Evolutionary conservation across 495 filamentous ascomycete species (phyloP).

Genomic region (Penicillium canescens): DNA sequence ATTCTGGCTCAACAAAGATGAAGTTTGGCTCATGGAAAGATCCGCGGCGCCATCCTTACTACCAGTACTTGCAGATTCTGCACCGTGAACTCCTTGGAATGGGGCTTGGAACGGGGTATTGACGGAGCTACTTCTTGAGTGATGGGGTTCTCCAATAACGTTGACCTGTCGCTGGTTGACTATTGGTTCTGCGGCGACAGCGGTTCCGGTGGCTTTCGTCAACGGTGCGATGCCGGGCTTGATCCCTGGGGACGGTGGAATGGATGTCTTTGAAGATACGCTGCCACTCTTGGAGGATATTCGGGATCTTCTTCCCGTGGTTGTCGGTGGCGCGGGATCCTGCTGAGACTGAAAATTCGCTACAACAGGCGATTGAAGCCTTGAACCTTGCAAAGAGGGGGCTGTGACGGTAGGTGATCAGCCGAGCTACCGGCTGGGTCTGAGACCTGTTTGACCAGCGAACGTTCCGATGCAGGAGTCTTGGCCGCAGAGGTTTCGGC

Average conservation of each 20-base stretch:
- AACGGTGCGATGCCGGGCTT: conserved; percentile 44
- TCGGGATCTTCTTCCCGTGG: conserved; percentile 50
- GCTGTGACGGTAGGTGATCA: conserved; percentile 29
- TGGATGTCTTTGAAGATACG: conserved; percentile 52
- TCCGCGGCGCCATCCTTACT: conserved; percentile 33
- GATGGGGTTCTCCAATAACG: conserved; percentile 47
- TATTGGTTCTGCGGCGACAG: conserved; percentile 37
- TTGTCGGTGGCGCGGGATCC: conserved; percentile 37
- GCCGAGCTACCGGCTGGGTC: conserved; percentile 20
- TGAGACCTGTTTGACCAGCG: conserved; percentile 25
- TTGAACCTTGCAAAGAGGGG: conserved; percentile 39
- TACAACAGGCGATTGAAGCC: conserved; percentile 42
- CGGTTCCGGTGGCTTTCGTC: conserved; percentile 44
- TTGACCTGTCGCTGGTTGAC: conserved; percentile 59
- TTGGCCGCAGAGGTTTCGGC: conserved; percentile 25
- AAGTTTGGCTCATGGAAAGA: conserved; percentile 27
- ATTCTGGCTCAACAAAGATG: conserved; percentile 32
- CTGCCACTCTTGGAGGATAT: conserved; percentile 55
- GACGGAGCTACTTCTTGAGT: conserved; percentile 34
- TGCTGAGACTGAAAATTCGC: conserved; percentile 29
- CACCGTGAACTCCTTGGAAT: conserved; percentile 24
- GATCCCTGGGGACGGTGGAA: conserved; percentile 40
- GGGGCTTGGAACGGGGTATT: conserved; percentile 31
- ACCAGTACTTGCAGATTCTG: conserved; percentile 33
- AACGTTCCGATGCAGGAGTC: conserved; percentile 29